Evolutionary conservation across 23 red algal genomes (phyloP), one percentile per base, ranked within the genome.

Genomic region (Agarophyton chilense): DNA sequence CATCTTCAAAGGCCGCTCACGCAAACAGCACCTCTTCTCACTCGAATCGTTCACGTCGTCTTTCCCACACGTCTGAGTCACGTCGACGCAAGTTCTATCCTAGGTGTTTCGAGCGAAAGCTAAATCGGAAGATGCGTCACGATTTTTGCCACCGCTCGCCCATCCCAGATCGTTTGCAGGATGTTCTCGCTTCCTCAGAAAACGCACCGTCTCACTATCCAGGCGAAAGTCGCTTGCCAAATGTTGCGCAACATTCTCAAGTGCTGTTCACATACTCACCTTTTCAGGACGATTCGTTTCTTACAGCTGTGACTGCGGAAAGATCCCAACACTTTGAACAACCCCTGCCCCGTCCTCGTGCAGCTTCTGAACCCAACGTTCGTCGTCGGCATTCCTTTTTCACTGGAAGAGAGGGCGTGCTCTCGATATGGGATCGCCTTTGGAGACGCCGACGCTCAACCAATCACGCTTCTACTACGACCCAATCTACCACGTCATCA

Each of bases 341-440:
- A 3, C 21, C 38, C 18, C 33, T 74, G 38, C 36, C 54, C 2
- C 43, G 77, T 22, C 50, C 46, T 38, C 77, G 77, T 14, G 50
- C 77, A 22, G 77, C 43, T 56, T 80, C 77, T 4, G 77, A 80
- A 35, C 51, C 77, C 12, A 16, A 9, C 22, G 77, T 40, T 38
- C 51, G 50, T 38, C 77, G 54, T 38, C 50, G 77, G 2, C 18
- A 28, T 1, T 56, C 46, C 50, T 61, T 80, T 14, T 40, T 80
- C 9, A 19, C 32, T 28, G 46, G 51, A 1, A 56, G 54, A 50
- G 77, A 80, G 9, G 46, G 54, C 0, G 77, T 80, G 50, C 50
- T 80, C 51, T 80, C 77, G 19, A 16, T 80, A 40, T 80, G 77
- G 77, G 77, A 80, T 2, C 77, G 77, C 17, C 46, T 80, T 56